A percentile compares a stretch with the other conserved stretches of the same genome.
phyloP scores from a whole-genome alignment of 2,329 filamentous ascomycete genomes.

The Bipolaris bicolor region DNA sequence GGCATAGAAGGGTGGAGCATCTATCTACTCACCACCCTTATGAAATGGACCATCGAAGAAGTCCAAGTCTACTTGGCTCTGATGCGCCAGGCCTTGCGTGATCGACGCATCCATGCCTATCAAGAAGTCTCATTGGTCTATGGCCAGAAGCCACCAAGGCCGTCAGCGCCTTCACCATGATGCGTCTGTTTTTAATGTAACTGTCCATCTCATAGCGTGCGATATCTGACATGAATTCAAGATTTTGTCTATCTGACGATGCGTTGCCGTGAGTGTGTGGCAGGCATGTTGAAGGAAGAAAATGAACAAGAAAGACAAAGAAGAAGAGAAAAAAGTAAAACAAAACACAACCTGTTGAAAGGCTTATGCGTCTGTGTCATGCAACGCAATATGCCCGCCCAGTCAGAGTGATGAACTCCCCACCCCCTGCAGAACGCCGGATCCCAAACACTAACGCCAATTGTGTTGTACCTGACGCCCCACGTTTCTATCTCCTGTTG shows the following conservation, averaged over 20 bases:
- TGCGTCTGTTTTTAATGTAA: not conserved
- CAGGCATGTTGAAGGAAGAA: not conserved
- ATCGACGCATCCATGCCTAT: conserved; percentile 38
- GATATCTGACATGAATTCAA: too few relatives aligned
- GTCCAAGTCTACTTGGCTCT: conserved; percentile 51
- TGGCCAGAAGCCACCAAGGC: conserved; percentile 22
- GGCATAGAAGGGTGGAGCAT: conserved; percentile 38
- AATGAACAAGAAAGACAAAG: not conserved
- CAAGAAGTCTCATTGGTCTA: conserved; percentile 32
- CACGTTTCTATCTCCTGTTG: conserved; percentile 32
- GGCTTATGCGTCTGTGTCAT: conserved; percentile 3
- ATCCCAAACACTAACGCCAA: conserved; percentile 18
- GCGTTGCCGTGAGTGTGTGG: not conserved
- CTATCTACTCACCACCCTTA: conserved; percentile 27
- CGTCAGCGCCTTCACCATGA: not conserved
- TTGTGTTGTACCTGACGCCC: not conserved
- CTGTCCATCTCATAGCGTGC: not conserved
- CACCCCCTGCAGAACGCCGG: conserved; percentile 9
- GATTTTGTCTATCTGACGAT: not conserved
- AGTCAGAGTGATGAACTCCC: conserved; percentile 42
- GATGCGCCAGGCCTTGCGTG: conserved; percentile 34
- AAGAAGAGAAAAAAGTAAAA: not conserved
- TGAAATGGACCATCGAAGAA: conserved; percentile 52
- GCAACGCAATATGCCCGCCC: conserved; percentile 11
- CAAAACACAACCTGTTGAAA: conserved; percentile 5